Conservation (phyloP, 1,139 yeast species). For the Hansenula lynferdii region DNA sequence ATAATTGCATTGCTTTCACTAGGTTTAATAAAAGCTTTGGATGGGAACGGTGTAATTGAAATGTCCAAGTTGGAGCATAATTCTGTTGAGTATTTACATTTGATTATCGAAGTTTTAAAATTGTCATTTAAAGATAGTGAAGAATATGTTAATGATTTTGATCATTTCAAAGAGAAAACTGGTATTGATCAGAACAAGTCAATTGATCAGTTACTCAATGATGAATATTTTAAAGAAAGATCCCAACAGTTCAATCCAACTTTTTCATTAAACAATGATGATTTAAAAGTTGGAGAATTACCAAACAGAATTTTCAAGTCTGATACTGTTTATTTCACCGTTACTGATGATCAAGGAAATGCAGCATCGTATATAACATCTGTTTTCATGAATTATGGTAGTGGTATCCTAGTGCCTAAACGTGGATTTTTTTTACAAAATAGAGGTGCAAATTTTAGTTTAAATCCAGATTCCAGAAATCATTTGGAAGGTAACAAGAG, state of each 20-base stretch:
- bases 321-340: conserved; percentile 76
- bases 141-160: conserved; percentile 63
- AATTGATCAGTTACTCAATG: conserved; percentile 28
- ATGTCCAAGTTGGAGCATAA: conserved; percentile 52
- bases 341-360: conserved; percentile 66
- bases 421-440: conserved; percentile 72
- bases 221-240: conserved; percentile 44
- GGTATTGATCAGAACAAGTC: conserved; percentile 17
- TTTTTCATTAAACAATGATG: conserved; percentile 37
- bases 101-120: conserved; percentile 65
- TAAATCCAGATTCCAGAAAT: conserved; percentile 53
- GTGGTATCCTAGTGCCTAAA: conserved; percentile 59
- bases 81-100: conserved; percentile 66
- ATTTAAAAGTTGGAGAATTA: conserved; percentile 43
- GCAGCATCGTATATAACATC: conserved; percentile 83
- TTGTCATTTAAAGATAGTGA: conserved; percentile 75
- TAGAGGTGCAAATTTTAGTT: conserved; percentile 72
- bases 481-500: conserved; percentile 66
- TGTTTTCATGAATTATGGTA: conserved; percentile 66
- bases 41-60: conserved; percentile 41
- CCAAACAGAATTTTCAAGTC: conserved; percentile 63
- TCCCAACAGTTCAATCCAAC: conserved; percentile 40
- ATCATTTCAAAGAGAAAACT: conserved; percentile 27
- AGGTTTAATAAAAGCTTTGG: conserved; percentile 58
- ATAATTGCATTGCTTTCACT: conserved; percentile 65